A percentile compares a stretch with the other conserved stretches of the same genome.
phyloP scores from a whole-genome alignment of 2,329 filamentous ascomycete species.

The Penicillium sp. region DNA sequence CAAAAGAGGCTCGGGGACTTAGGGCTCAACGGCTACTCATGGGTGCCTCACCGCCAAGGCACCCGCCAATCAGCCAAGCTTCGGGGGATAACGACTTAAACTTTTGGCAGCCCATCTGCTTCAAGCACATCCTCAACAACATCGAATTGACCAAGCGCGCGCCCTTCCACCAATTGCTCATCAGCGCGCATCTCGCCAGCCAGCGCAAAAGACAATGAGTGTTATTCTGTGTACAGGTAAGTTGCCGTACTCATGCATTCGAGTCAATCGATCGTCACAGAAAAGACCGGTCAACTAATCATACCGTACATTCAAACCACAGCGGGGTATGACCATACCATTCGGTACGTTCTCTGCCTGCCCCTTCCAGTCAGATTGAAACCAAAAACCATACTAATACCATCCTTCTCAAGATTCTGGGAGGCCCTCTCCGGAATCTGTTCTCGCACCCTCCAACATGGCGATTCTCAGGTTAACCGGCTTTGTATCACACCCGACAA shows the following conservation, averaged over 20 bases:
- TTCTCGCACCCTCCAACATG: conserved; percentile 94
- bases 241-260: conserved; percentile 21
- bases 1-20: too few relatives aligned
- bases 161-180: not conserved
- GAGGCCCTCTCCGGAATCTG: conserved; percentile 97
- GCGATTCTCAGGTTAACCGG: conserved; percentile 96
- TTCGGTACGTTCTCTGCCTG: conserved; percentile 52
- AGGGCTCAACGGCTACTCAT: not conserved
- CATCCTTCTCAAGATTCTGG: conserved; percentile 69
- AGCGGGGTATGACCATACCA: conserved; percentile 74
- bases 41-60: not conserved
- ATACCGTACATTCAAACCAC: conserved; percentile 17
- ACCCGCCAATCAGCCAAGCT: not conserved
- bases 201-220: conserved; percentile 46
- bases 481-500: conserved; percentile 98
- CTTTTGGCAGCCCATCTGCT: not conserved
- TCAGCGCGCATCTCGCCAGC: not conserved
- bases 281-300: not conserved
- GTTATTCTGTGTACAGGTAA: conserved; percentile 65
- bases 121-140: not conserved
- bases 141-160: not conserved
- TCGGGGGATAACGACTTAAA: not conserved
- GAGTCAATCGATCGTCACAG: not conserved
- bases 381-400: conserved; percentile 12
- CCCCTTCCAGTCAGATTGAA: not conserved